These are phyloP conservation scores for Bipolaris victoriae DNA, from an alignment of 2,329 filamentous ascomycete genomes.

Conservation along the genomic window DNA sequence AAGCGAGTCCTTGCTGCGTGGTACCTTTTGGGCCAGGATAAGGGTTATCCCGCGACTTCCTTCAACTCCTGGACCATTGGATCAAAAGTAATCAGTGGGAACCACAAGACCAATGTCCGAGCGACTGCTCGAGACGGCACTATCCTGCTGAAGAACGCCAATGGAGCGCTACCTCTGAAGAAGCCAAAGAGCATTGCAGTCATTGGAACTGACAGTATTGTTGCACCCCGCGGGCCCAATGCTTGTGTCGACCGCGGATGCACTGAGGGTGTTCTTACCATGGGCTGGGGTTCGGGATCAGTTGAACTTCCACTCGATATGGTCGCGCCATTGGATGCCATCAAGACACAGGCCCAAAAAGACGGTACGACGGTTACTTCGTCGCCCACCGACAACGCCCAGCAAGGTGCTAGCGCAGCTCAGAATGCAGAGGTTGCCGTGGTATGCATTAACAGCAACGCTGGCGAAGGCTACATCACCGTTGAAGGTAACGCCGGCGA, in stretches of 20 bases:
- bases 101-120: constrained; percentile 50
- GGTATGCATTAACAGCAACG: constrained; percentile 57
- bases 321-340: constrained; percentile 52
- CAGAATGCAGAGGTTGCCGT: constrained; percentile 48
- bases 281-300: constrained; percentile 70
- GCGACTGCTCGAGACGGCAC: constrained; percentile 57
- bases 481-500: constrained; percentile 56
- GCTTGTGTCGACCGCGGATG: constrained; percentile 73
- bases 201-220: constrained; percentile 81
- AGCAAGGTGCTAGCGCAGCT: constrained; percentile 47
- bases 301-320: constrained; percentile 53
- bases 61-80: constrained; percentile 57
- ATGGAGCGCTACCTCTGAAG: constrained; percentile 73
- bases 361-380: constrained; percentile 49
- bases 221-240: constrained; percentile 77
- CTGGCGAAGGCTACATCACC: constrained; percentile 58
- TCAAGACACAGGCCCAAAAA: constrained; percentile 46
- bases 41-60: constrained; percentile 51
- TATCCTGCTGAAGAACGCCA: constrained; percentile 66
- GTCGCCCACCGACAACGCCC: constrained; percentile 49
- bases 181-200: constrained; percentile 65
- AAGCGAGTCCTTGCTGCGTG: constrained; percentile 55
- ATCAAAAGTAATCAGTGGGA: constrained; percentile 47
- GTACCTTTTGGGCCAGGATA: constrained; percentile 58
- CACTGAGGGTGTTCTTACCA: constrained; percentile 67